Evolutionary conservation across 805 yeast species (phyloP).

Genomic region (Pichia paraexigua): DNA sequence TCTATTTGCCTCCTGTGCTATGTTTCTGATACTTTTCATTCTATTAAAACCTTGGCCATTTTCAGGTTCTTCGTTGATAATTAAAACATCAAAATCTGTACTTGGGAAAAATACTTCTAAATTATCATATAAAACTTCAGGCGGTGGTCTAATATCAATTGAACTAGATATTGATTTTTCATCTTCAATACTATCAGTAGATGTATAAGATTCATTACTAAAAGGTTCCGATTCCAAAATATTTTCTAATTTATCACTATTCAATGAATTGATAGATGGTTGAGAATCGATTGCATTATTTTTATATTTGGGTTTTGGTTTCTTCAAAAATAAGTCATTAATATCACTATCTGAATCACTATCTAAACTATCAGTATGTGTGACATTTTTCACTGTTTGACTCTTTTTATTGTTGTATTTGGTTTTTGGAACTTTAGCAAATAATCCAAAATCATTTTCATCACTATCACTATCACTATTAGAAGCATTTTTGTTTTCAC

Average conservation of each 20-base stretch:
- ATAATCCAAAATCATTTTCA: constrained; percentile 23
- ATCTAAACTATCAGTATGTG: constrained; percentile 22
- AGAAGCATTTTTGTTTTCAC: background rate
- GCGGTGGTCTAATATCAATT: constrained; percentile 82
- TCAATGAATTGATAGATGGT: no score
- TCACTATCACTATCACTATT: background rate
- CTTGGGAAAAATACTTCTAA: constrained; percentile 88
- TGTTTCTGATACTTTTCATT: constrained; percentile 86
- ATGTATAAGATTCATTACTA: background rate
- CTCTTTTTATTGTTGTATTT: background rate
- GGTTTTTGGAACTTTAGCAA: constrained; percentile 59
- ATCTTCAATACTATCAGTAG: background rate
- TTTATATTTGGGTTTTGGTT: background rate
- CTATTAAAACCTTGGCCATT: constrained; percentile 43
- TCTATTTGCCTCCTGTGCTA: constrained; percentile 83
- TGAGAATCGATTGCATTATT: background rate
- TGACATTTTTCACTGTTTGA: background rate
- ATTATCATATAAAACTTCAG: constrained; percentile 87
- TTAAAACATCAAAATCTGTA: constrained; percentile 86
- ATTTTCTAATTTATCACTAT: background rate
- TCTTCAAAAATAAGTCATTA: background rate
- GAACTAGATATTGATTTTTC: constrained; percentile 15
- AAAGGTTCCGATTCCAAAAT: background rate
- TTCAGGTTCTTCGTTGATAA: constrained; percentile 49
- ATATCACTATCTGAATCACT: constrained; percentile 18